These are phyloP conservation scores for Ceratobasidium papillatum DNA, from an alignment of 1,284 basidiomycete genomes.

Conservation along the genomic window DNA sequence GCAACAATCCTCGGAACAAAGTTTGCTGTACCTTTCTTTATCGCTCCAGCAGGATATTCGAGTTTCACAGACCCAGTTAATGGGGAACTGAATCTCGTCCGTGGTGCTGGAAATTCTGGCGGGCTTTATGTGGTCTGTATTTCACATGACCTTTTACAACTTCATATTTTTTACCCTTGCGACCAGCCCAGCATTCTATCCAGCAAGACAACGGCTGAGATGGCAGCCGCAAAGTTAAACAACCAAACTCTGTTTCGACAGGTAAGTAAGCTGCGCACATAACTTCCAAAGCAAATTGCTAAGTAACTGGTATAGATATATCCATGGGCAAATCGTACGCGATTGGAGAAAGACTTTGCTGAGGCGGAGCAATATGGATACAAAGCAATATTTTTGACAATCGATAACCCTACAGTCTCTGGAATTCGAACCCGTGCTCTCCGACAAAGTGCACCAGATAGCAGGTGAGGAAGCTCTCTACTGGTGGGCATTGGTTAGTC, in stretches of 20 bases:
- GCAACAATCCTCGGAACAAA: conserved; percentile 20
- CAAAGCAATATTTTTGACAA: conserved; percentile 28
- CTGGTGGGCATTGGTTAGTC: neutral
- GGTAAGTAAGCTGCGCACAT: neutral
- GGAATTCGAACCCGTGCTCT: conserved; percentile 49
- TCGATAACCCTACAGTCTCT: conserved; percentile 50
- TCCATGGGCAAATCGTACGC: conserved; percentile 18
- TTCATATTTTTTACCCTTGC: neutral
- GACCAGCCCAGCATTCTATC: conserved; percentile 21
- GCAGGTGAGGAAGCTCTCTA: conserved; percentile 1
- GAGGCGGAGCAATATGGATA: conserved; percentile 5
- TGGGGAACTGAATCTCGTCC: conserved; percentile 27
- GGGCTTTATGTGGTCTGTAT: conserved; percentile 6
- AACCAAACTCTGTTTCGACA: conserved; percentile 32
- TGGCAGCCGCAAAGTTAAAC: neutral
- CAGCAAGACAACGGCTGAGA: conserved; percentile 24
- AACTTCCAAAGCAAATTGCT: neutral
- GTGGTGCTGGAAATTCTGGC: conserved; percentile 2
- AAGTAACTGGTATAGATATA: conserved; percentile 14
- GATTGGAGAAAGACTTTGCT: conserved; percentile 7
- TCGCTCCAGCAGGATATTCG: conserved; percentile 20
- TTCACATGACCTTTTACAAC: neutral
- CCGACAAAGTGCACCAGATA: conserved; percentile 43
- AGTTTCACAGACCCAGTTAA: conserved; percentile 25
- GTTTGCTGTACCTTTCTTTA: conserved; percentile 24